Evolutionary conservation across 2,329 filamentous ascomycete species (phyloP).

Genomic region (Claviceps lovelessii): DNA sequence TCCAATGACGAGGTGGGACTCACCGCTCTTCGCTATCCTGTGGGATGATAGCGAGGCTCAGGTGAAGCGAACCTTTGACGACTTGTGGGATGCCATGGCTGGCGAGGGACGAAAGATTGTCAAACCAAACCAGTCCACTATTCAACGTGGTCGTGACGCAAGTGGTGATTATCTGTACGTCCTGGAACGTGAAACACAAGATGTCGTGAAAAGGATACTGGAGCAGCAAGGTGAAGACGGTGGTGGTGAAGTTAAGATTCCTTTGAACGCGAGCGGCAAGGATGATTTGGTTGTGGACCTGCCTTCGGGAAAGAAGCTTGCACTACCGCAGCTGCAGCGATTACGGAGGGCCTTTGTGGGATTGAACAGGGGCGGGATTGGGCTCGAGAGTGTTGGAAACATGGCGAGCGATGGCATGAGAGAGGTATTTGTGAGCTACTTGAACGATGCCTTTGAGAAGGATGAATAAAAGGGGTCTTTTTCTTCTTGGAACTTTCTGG

Average conservation of each 20-base stretch:
- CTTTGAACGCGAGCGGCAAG: constrained; percentile 18
- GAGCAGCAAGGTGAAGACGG: constrained; percentile 59
- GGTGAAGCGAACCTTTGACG: constrained; percentile 39
- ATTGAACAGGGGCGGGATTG: constrained; percentile 58
- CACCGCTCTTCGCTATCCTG: constrained; percentile 64
- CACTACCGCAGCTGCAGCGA: constrained; percentile 62
- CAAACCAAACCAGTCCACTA: constrained; percentile 61
- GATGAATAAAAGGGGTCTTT: constrained; percentile 22
- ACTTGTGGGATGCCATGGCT: constrained; percentile 61
- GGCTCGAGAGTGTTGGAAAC: constrained; percentile 38
- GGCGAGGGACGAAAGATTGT: constrained; percentile 49
- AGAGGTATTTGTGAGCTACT: constrained; percentile 50
- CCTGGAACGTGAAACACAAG: constrained; percentile 65
- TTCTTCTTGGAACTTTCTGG: too few species aligned
- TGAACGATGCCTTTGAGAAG: constrained; percentile 51
- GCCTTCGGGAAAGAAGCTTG: constrained; percentile 46
- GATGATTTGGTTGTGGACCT: constrained; percentile 48
- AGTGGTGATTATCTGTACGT: constrained; percentile 64
- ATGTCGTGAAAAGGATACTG: constrained; percentile 55
- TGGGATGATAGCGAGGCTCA: constrained; percentile 60
- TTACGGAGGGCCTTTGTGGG: constrained; percentile 63
- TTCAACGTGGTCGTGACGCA: constrained; percentile 47
- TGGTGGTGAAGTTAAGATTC: constrained; percentile 40
- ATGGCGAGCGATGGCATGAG: constrained; percentile 40
- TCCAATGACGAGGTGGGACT: constrained; percentile 72